Evolutionary conservation across 306 rosid genomes (phyloP), one percentile per base, ranked within the genome.

Genomic region (Pueraria montana): DNA sequence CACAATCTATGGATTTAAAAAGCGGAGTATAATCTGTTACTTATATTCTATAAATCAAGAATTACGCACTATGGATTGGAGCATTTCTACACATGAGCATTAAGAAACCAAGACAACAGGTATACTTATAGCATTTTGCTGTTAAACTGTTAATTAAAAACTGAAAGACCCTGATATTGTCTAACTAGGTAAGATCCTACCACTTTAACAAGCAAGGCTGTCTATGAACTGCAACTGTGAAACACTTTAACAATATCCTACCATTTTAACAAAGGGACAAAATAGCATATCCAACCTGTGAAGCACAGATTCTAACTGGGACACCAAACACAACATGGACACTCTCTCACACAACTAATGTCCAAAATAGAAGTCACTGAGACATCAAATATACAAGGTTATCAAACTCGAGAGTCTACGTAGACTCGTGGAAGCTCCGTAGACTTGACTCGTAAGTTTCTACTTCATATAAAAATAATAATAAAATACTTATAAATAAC

Each of bases 21-120:
- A 9, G 30, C 77, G 20, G 58, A 76, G 21, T 36, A 50, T 27
- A 48, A 24, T 23, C 46, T 68, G 34, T 27, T 52, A 62, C 40
- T 27, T 76, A 30, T 30, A 69, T 76, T 52, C 48, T 2, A 45
- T 14, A n/a, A 64, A 76, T 32, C 53, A 43, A 75, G 62, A 74
- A 23, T 74, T 64, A 16, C 3, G 34, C 34, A 30, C 34, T 2
- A 30, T 30, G 34, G 34, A 30, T 30, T 30, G 34, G 34, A 30
- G 34, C 34, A 30, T 30, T 30, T 30, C 34, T 2, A 30, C 34
- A 30, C 34, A 30, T 5, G 34, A 30, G 4, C 34, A 30, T 30
- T 30, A 30, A 30, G 34, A 30, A 30, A 30, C 34, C 34, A 2
- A 30, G 34, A 30, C 34, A 30, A 30, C 34, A 30, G 4, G 10